Base-by-base conservation (phyloP, 1,284 basidiomycete genomes). In the Puccinia brachypodii region DNA sequence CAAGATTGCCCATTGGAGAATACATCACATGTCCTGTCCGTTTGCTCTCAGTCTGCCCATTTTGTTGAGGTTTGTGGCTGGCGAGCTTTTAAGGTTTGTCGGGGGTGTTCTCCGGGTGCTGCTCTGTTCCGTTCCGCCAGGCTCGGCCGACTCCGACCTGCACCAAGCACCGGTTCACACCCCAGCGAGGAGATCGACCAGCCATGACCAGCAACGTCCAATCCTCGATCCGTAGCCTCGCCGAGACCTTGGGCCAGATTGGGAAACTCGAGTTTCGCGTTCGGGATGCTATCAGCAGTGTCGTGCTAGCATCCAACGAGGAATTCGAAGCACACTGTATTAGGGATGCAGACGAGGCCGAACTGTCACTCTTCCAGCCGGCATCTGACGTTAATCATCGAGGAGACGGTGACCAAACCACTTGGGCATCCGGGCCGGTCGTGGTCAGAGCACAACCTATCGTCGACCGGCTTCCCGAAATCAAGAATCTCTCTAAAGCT, bases 291-390 rank as follows among this genome's bases (percentile, higher is more conserved):
- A 74, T 81, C 36, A 62, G 69, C 25, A 33, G 28, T 40, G 60
- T 71, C 25, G 80, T 50, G n/a, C 50, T 81, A 38, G 71, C 73
- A 3, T 56, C 60, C 25, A 68, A 62, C 40, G 80, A 81, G 14
- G 62, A 81, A 69, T 81, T 81, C 33, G 80, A 81, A 69, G 42
- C 31, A 16, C 38, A 33, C 33, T 81, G 53, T 33, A 74, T 81
- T 19, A 66, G 80, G 47, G 80, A 81, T 53, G 80, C 73, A 1
- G 53, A 81, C 60, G 72, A 81, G 36, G 60, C 71, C 47, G 80
- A 81, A 69, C 4, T 75, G 25, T 81, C 73, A 3, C 44, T 81
- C 42, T 81, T 81, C 66, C 60, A 81, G 33, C 25, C 62, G 25
- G 28, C 36, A 40, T 42, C 56, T 4, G 76, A 60, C 0, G n/a